Evolutionary conservation across 768 basidiomycete genomes (phyloP), one percentile per base, ranked within the genome.

Genomic region (Nevesoporus exiguus): DNA sequence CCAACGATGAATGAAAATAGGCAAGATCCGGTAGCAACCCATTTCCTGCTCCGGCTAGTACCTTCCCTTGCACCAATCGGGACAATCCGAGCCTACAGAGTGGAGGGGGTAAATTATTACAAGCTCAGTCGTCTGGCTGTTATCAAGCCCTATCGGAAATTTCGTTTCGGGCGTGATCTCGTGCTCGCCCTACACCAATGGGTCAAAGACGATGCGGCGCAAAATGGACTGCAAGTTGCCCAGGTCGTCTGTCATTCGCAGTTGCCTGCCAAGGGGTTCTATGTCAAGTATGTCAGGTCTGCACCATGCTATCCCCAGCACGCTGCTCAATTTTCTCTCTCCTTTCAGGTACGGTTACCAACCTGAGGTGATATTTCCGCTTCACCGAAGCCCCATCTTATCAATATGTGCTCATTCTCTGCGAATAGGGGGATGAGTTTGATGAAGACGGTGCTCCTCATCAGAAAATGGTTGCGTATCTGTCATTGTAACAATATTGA

Each of bases 391-490:
- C 19, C 5, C 19, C 56, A 11, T 51, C 57, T 56, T 55, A 64
- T 66, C 59, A 53, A 65, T 65, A 33, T 53, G 54, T 51, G 47
- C 57, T 64, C 66, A 67, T 51, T 57, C 45, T 61, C 56, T 57
- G 49, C 54, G 45, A 57, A 42, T 69, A 90, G 85, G 86, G 85
- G 57, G 77, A 78, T 24, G 80, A 82, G 68, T 90, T 88, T 73
- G 86, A 88, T 70, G 88, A 85, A 73, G 91, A 88, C 52, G 90
- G 90, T 30, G 90, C 81, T 64, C 90, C 88, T 54, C 90, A 93
- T 79, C 90, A 92, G 68, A 85, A 82, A 72, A 90, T 93, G 90
- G 77, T 85, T 56, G 71, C 79, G 61, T 75, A 72, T 58, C 68
- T 88, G 61, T 76, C 79, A 55, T 71, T 73, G 67, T 68, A 69